Conservation (phyloP, 805 yeast genomes). For the Dipodascopsis uninucleata region DNA sequence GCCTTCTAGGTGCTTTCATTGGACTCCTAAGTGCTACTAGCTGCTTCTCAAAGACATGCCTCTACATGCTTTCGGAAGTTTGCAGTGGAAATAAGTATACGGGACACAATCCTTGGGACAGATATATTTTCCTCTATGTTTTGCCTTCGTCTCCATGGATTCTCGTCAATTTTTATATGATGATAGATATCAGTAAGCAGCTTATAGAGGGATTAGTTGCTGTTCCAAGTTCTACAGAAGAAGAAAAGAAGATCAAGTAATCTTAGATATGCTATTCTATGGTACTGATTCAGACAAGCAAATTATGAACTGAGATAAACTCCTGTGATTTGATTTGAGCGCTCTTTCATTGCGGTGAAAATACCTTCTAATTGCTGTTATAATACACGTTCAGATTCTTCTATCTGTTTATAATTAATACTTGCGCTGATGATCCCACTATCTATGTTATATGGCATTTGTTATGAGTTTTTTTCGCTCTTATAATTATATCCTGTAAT, state of each 20-base stretch:
- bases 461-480: too few relatives aligned
- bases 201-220: constrained; percentile 9
- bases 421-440: too few relatives aligned
- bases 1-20: constrained; percentile 15
- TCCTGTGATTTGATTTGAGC: too few relatives aligned
- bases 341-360: too few relatives aligned
- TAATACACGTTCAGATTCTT: too few relatives aligned
- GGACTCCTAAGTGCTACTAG: constrained; percentile 20
- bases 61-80: constrained; percentile 20
- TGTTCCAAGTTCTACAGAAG: constrained; percentile 4
- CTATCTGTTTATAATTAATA: too few relatives aligned
- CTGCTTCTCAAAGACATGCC: constrained; percentile 24
- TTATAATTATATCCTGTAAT: too few relatives aligned
- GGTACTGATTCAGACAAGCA: too few relatives aligned
- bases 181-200: constrained; percentile 11
- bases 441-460: too few relatives aligned
- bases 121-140: constrained; percentile 9
- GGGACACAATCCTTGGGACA: constrained; percentile 21
- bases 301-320: too few relatives aligned
- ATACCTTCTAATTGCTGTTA: too few relatives aligned
- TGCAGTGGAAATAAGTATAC: constrained; percentile 24
- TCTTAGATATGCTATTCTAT: too few relatives aligned
- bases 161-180: constrained; percentile 5
- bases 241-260: constrained; percentile 13
- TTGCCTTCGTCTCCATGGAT: constrained; percentile 24